Percentiles rank a stretch among this genome's conserved stretches.
These are phyloP conservation scores for Starmera pachycereana DNA, from an alignment of 805 yeast genomes.

Conservation along the genomic window DNA sequence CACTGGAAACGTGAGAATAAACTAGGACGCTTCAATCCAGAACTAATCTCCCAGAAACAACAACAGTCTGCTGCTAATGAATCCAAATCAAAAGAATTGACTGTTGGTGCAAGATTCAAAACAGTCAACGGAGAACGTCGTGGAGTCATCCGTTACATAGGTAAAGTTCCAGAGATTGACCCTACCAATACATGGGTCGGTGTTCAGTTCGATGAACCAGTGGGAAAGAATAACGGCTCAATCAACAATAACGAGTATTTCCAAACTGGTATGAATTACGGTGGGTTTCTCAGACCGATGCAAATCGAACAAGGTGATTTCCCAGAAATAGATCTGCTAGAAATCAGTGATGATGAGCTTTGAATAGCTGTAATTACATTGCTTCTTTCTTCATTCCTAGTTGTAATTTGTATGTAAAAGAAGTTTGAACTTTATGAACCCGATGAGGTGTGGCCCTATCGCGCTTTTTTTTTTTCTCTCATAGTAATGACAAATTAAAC, in stretches of 20 bases:
- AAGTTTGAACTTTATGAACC: no score
- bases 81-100: constrained; percentile 23
- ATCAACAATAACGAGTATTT: constrained; percentile 55
- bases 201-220: constrained; percentile 73
- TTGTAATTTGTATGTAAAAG: no score
- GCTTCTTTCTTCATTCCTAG: not conserved
- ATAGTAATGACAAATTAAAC: no score
- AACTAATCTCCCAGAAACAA: constrained; percentile 23
- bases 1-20: constrained; percentile 65
- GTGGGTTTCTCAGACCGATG: constrained; percentile 68
- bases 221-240: constrained; percentile 79
- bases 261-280: constrained; percentile 44
- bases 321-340: constrained; percentile 36
- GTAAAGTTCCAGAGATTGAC: constrained; percentile 53
- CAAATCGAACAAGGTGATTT: constrained; percentile 63
- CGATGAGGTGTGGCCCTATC: no score
- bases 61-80: constrained; percentile 17
- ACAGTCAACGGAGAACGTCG: constrained; percentile 44
- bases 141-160: constrained; percentile 66
- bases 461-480: no score
- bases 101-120: constrained; percentile 45
- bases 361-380: no score
- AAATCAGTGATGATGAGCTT: constrained; percentile 33
- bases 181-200: constrained; percentile 62
- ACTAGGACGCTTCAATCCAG: constrained; percentile 66